A percentile compares a stretch with the other conserved stretches of the same genome.
phyloP scores from a whole-genome alignment of 352 stramenopile genomes.

The Phytophthora idaei region DNA sequence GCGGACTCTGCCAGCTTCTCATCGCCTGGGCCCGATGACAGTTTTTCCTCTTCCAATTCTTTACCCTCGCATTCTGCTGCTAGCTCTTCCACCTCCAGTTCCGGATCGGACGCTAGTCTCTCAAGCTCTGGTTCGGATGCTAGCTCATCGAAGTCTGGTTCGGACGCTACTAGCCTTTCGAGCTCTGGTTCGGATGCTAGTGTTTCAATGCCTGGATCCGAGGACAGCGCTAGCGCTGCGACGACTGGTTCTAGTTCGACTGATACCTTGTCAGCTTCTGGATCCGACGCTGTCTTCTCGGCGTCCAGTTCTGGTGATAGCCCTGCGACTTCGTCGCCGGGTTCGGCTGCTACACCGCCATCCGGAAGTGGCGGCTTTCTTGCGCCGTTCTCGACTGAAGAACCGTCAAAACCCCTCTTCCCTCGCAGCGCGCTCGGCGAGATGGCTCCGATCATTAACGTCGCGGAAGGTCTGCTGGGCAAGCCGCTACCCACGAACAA shows the following conservation, averaged over 20 bases:
- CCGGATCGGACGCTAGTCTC: background rate
- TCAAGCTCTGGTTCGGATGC: background rate
- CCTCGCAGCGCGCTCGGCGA: conserved; percentile 43
- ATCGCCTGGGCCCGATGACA: background rate
- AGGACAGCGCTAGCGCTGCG: background rate
- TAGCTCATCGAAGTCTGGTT: background rate
- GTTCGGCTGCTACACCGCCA: background rate
- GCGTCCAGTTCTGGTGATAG: background rate
- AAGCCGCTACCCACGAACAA: conserved; percentile 75
- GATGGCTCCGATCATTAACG: conserved; percentile 63
- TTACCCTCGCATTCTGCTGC: background rate
- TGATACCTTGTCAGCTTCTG: background rate
- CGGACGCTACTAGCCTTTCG: background rate
- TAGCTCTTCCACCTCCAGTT: conserved; percentile 3
- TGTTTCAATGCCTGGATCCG: background rate
- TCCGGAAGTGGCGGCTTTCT: conserved; percentile 20
- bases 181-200: conserved; percentile 3
- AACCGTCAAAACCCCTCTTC: conserved; percentile 48
- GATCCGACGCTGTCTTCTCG: background rate
- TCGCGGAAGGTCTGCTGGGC: conserved; percentile 42
- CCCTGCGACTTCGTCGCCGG: conserved; percentile 1
- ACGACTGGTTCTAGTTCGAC: background rate
- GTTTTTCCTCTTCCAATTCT: background rate
- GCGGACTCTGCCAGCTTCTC: conserved; percentile 2
- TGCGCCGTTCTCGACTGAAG: conserved; percentile 47